Evolutionary conservation across 257 asterid species (phyloP).

Genomic region (Thymus mandschuricus): DNA sequence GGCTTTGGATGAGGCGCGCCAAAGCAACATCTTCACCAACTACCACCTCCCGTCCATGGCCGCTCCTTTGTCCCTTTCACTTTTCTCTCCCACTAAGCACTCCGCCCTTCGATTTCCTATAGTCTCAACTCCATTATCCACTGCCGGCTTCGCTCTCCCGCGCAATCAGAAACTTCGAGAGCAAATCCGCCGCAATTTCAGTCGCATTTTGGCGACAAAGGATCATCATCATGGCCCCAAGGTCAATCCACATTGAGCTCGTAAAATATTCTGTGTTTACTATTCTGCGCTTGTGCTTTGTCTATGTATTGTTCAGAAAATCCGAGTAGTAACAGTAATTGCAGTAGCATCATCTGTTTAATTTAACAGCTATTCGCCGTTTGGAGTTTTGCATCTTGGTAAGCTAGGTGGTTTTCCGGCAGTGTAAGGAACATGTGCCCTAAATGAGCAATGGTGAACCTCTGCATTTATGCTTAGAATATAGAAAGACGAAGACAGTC

Average conservation of each 20-base stretch:
- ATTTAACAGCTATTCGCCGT: neutral
- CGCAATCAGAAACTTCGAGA: conserved; percentile 17
- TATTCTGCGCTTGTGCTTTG: neutral
- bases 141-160: conserved; percentile 32
- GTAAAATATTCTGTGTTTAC: neutral
- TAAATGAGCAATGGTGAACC: neutral
- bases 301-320: neutral
- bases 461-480: neutral
- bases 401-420: neutral
- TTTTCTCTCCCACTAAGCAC: conserved; percentile 38
- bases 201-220: conserved; percentile 46
- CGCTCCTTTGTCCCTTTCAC: conserved; percentile 50
- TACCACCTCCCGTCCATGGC: conserved; percentile 56
- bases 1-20: conserved; percentile 81
- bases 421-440: neutral
- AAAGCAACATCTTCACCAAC: conserved; percentile 57
- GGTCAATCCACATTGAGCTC: conserved; percentile 45
- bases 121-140: conserved; percentile 25
- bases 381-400: conserved; percentile 2
- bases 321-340: neutral
- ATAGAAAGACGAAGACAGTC: neutral
- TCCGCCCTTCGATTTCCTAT: conserved; percentile 30
- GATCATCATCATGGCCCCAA: conserved; percentile 29
- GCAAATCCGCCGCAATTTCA: conserved; percentile 33
- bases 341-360: conserved; percentile 10